Evolutionary conservation across 768 basidiomycete genomes (phyloP).

Genomic region (Leccinum boreale): DNA sequence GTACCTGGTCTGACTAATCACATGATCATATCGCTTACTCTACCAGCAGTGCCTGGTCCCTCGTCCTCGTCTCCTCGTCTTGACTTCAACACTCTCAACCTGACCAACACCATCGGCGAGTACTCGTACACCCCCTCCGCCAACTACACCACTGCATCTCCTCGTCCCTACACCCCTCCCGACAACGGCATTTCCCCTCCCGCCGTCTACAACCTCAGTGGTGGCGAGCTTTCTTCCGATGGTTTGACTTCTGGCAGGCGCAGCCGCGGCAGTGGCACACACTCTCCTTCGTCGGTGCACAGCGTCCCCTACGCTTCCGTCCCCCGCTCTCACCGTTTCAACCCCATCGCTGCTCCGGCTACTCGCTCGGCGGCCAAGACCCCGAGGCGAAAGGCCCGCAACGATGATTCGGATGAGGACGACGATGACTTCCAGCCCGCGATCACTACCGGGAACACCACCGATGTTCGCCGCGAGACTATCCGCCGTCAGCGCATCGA

Average conservation of each 20-base stretch:
- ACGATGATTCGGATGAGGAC: conserved; percentile 70
- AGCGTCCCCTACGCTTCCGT: conserved; percentile 57
- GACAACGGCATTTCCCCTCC: conserved; percentile 68
- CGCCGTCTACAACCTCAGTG: conserved; percentile 66
- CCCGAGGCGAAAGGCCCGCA: conserved; percentile 43
- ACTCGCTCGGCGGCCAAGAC: conserved; percentile 53
- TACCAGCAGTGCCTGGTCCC: conserved; percentile 46
- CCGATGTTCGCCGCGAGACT: conserved; percentile 81
- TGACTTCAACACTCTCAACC: conserved; percentile 60
- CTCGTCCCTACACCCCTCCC: conserved; percentile 70
- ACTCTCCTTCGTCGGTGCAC: conserved; percentile 46
- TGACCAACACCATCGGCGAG: conserved; percentile 54
- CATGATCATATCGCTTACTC: conserved; percentile 7
- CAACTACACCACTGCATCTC: conserved; percentile 50
- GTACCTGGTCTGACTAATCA: conserved; percentile 24
- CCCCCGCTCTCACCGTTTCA: conserved; percentile 75
- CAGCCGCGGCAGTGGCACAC: conserved; percentile 68
- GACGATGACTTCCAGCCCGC: conserved; percentile 73
- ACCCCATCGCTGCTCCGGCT: conserved; percentile 59
- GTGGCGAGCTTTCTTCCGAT: conserved; percentile 74
- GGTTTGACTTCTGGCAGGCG: conserved; percentile 59
- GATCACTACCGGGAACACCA: conserved; percentile 39
- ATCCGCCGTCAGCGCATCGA: conserved; percentile 92
- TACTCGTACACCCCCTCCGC: conserved; percentile 55
- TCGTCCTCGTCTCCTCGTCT: conserved; percentile 55